These are phyloP conservation scores for Lactifluus volemus DNA, from an alignment of 768 basidiomycete species.

Conservation along the genomic window DNA sequence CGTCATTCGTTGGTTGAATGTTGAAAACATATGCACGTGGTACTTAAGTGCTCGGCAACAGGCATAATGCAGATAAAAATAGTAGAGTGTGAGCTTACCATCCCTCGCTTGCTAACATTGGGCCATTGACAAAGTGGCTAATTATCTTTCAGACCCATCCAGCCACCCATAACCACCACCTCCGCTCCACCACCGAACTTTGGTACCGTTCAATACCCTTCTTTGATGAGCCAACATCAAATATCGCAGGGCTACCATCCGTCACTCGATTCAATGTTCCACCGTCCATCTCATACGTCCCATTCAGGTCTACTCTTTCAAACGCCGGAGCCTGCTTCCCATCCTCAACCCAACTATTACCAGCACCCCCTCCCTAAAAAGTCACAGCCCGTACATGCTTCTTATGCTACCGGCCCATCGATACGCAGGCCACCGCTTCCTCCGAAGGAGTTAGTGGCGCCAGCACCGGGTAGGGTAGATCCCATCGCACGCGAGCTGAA, in stretches of 20 bases:
- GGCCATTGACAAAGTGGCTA: not conserved
- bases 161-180: conserved; percentile 57
- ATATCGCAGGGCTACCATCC: conserved; percentile 70
- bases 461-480: conserved; percentile 27
- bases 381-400: conserved; percentile 8
- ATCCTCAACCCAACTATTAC: conserved; percentile 19
- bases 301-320: conserved; percentile 16
- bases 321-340: conserved; percentile 18
- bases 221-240: conserved; percentile 75
- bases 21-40: conserved; percentile 19
- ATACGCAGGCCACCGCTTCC: conserved; percentile 26
- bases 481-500: conserved; percentile 39
- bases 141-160: conserved; percentile 8
- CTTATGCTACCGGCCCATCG: not conserved
- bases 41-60: conserved; percentile 39
- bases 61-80: conserved; percentile 29
- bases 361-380: conserved; percentile 13
- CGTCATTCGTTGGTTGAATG: not conserved
- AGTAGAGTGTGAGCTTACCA: conserved; percentile 18
- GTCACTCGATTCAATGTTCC: conserved; percentile 69
- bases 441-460: conserved; percentile 24
- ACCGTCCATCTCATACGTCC: conserved; percentile 18
- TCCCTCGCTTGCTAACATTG: not conserved
- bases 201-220: conserved; percentile 48
- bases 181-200: conserved; percentile 52